Base-by-base conservation (phyloP, 1,139 yeast species). In the Candida pseudoviswanathii region DNA sequence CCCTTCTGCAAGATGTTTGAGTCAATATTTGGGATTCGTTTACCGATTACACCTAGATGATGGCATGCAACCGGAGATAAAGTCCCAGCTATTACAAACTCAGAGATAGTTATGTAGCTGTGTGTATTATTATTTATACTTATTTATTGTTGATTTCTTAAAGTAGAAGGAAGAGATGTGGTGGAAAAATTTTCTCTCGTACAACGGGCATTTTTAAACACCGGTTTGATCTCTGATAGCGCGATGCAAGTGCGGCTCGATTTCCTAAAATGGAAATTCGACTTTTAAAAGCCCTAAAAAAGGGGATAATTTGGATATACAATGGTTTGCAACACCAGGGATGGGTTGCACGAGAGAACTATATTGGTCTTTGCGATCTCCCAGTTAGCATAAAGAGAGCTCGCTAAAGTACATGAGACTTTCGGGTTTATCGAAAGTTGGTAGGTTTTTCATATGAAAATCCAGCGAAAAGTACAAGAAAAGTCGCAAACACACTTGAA, bases 41-140 rank as follows among this genome's bases (percentile, higher is more conserved):
- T 75, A 74, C 77, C 78, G 68, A 67, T 55, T 66, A 70, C 73
- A 71, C 60, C 78, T 70, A 50, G 48, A 43, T 26, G 49, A 44
- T 59, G 78, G 65, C 77, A 67, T 69, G 73, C 63, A 67, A 61
- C 65, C 69, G 77, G 77, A 58, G 78, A 74, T 74, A 74, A 36
- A 63, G 58, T 64, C 77, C 78, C 77, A 61, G 41, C 26, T 6
- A 34, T 10, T 25, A 24, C 21, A 33, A 21, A 33, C 22, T 7
- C 10, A 33, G 16, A 24, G 22, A n/a, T 3, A 1, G 34, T 31
- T 31, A 9, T 5, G 8, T 31, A 6, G 10, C 6, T 10, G 11
- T 5, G 21, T 36, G 24, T 36, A 24, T 36, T 24, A 9, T 22
- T 36, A 36, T 33, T 33, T 33, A 32, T 33, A 11, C 21, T 16